phyloP scores from a whole-genome alignment of 2,329 filamentous ascomycete species.

The Falciphora oryzae region DNA sequence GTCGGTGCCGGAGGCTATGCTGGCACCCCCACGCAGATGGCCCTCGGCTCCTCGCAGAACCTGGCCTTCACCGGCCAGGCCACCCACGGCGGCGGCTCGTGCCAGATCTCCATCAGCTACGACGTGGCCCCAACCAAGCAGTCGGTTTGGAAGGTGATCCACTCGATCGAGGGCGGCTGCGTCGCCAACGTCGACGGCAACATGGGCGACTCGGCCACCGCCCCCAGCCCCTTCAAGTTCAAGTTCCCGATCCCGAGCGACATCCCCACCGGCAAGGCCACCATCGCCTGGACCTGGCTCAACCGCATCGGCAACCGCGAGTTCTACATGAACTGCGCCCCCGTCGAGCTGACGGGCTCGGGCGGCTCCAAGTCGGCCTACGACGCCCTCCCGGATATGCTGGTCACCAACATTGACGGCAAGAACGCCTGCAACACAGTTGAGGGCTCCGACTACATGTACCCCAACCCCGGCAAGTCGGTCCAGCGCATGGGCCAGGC shows the following conservation, averaged over 20 bases:
- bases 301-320: constrained; percentile 91
- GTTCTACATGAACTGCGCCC: constrained; percentile 96
- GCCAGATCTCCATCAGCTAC: constrained; percentile 81
- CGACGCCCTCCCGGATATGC: constrained; percentile 64
- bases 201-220: constrained; percentile 39
- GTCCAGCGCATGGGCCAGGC: constrained; percentile 34
- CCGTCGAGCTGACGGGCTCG: constrained; percentile 53
- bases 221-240: constrained; percentile 50
- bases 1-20: constrained; percentile 42
- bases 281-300: constrained; percentile 90
- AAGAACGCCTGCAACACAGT: constrained; percentile 47
- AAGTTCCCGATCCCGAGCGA: constrained; percentile 65
- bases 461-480: constrained; percentile 59
- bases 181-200: constrained; percentile 58
- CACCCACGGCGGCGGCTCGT: constrained; percentile 85
- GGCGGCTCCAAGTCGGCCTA: constrained; percentile 48
- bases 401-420: constrained; percentile 60
- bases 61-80: constrained; percentile 67
- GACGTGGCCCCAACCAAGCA: constrained; percentile 62
- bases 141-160: constrained; percentile 80
- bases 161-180: constrained; percentile 82
- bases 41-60: constrained; percentile 54
- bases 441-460: constrained; percentile 53
- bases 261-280: constrained; percentile 70
- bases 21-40: constrained; percentile 51